These are phyloP conservation scores for Neurospora hispaniola DNA, from an alignment of 495 filamentous ascomycete genomes.

Conservation along the genomic window DNA sequence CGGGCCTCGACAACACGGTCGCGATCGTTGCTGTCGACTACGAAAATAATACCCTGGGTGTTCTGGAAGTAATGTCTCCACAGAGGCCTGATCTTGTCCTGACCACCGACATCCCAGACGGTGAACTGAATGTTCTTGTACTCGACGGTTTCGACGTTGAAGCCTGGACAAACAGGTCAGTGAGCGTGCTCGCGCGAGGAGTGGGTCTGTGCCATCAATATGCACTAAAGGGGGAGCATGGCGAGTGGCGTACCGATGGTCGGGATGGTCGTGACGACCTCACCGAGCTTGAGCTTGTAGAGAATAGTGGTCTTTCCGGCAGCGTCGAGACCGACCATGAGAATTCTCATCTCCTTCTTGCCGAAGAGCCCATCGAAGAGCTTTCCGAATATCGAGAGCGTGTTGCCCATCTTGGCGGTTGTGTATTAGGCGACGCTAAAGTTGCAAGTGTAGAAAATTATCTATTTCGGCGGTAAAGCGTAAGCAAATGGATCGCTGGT, in stretches of 20 bases:
- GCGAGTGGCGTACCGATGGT: conserved; percentile 78
- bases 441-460: conserved; percentile 3
- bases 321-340: conserved; percentile 99
- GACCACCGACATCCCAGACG: conserved; percentile 99
- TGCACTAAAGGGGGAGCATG: background rate
- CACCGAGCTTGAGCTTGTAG: conserved; percentile 99
- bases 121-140: conserved; percentile 99
- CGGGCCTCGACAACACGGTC: conserved; percentile 98
- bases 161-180: conserved; percentile 49
- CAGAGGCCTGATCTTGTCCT: conserved; percentile 99
- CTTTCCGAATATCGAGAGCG: conserved; percentile 10
- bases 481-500: conserved; percentile 4
- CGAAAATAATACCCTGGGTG: conserved; percentile 99
- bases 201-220: background rate
- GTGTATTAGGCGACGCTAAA: conserved; percentile 7
- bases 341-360: conserved; percentile 99
- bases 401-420: conserved; percentile 24
- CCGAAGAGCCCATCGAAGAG: conserved; percentile 92
- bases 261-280: conserved; percentile 99
- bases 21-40: conserved; percentile 99
- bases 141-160: conserved; percentile 99
- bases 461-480: conserved; percentile 6
- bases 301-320: conserved; percentile 99
- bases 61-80: conserved; percentile 99
- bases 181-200: conserved; percentile 1